A percentile compares a stretch with the other conserved stretches of the same genome.
Conservation (phyloP, 306 rosid genomes). For the Ammopiptanthus mongolicus region DNA sequence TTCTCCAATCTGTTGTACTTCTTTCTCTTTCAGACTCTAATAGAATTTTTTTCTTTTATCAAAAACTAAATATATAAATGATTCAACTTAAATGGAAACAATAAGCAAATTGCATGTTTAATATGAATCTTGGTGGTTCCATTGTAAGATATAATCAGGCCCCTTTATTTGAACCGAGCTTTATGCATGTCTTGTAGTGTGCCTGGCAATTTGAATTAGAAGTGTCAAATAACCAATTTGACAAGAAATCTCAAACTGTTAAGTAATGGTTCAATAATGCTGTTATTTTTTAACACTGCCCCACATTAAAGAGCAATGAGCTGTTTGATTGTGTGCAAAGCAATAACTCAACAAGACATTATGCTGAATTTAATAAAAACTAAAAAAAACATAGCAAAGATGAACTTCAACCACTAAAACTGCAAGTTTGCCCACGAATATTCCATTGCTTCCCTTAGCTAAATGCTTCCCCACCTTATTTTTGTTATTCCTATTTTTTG, state of each 20-base stretch:
- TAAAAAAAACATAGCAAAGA: not conserved
- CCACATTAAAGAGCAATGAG: not conserved
- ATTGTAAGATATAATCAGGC: not conserved
- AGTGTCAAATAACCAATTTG: not conserved
- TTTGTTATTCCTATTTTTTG: slow-evolving; percentile 5
- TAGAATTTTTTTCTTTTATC: too few relatives aligned
- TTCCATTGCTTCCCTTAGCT: slow-evolving; percentile 1
- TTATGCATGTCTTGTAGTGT: not conserved
- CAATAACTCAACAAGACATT: not conserved
- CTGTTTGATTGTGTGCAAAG: not conserved
- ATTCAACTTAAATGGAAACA: not conserved
- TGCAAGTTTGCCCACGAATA: not conserved
- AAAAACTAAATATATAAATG: too few relatives aligned
- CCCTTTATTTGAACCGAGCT: not conserved
- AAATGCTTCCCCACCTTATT: not conserved
- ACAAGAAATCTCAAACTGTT: not conserved
- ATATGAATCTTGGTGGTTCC: not conserved
- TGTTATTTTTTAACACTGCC: not conserved
- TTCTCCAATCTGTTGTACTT: not conserved
- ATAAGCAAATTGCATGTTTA: not conserved
- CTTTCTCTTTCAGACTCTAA: not conserved
- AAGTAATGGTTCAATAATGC: not conserved
- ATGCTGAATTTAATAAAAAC: not conserved
- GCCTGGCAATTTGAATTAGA: not conserved
- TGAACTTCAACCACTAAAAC: not conserved